Evolutionary conservation across 768 basidiomycete species (phyloP), one percentile per base, ranked within the genome.

Genomic region (Suillus subluteus): DNA sequence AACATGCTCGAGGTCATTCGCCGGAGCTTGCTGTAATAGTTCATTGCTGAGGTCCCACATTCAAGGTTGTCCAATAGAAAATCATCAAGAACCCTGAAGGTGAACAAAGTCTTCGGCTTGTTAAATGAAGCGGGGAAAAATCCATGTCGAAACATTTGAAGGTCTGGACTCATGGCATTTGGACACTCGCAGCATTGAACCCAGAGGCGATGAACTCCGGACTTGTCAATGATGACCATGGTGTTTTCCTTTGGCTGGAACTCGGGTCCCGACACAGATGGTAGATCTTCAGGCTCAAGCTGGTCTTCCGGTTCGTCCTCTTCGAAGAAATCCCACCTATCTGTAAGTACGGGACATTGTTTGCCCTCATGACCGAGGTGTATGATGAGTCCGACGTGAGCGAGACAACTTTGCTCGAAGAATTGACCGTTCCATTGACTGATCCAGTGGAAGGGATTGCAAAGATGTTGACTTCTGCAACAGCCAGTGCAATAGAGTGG

Each of bases 41-140:
- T 64, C 9, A 56, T 32, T 1, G 12, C 18, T 2, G 30, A 55
- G 11, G 63, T 64, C 4, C 46, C 21, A 21, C 58, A 64, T 55
- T 64, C 63, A 11, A 64, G 50, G 32, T 64, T 54, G 18, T 64
- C 63, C 48, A 54, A 12, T 21, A 37, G 48, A 21, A 64, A 64
- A 18, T 64, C 56, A 48, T 64, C 56, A 0, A 64, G 63, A 1
- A 64, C 56, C 3, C 18, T 32, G 13, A 58, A 58, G 18, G 26
- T 58, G 23, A 58, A 58, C 8, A 13, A 2, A 15, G 26, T 58
- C 30, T 38, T 30, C 1, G 2, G 55, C 37, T 12, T 30, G 7
- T 30, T 58, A n/a, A 30, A 58, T 4, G 23, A 56, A 15, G 55
- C 55, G 13, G 55, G n/a, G n/a, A 56, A 56, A 16, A 56, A 56